Base-by-base conservation (phyloP, 163 green algal species). In the Volvox carteri region DNA sequence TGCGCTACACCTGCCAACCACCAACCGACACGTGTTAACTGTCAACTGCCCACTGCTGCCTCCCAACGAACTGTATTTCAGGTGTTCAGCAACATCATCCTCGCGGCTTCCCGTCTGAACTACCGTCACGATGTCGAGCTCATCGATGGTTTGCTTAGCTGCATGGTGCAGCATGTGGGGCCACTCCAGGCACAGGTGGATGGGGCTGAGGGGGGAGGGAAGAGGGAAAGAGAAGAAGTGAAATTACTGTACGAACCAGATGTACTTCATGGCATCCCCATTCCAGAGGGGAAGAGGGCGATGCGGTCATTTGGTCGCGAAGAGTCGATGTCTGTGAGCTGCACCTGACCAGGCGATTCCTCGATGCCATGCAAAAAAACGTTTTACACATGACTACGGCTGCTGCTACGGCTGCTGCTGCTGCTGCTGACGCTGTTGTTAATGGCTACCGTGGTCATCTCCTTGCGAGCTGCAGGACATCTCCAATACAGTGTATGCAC, bases 171-270 rank as follows among this genome's bases (percentile, higher is more conserved):
- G 6, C 58, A 68, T 23, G 19, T 23, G 58, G 58, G 58, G 58
- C 65, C 65, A 9, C 46, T 75, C 65, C 42, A 75, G 75, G 46
- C 75, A 48, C 75, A 83, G 75, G 75, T 83, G 11, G 58, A 23
- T 70, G 19, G 58, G 58, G 58, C 19, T n/a, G 9, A 23, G 6
- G 58, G 58, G 58, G 58, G 58, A 6, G n/a, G 58, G 11, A 33
- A 37, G 58, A 23, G 58, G 58, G 19, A n/a, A n/a, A n/a, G n/a
- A n/a, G n/a, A n/a, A n/a, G n/a, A n/a, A n/a, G n/a, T n/a, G n/a
- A n/a, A n/a, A n/a, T n/a, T n/a, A n/a, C 19, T n/a, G 58, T 6
- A 33, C 19, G 58, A 9, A 21, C 6, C 6, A 33, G 11, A 9
- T 35, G 11, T 35, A 19, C n/a, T 77, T 11, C n/a, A 11, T 77